Evolutionary conservation across 2,329 filamentous ascomycete genomes (phyloP), one percentile per base, ranked within the genome.

Genomic region (Cladophialophora carrionii): DNA sequence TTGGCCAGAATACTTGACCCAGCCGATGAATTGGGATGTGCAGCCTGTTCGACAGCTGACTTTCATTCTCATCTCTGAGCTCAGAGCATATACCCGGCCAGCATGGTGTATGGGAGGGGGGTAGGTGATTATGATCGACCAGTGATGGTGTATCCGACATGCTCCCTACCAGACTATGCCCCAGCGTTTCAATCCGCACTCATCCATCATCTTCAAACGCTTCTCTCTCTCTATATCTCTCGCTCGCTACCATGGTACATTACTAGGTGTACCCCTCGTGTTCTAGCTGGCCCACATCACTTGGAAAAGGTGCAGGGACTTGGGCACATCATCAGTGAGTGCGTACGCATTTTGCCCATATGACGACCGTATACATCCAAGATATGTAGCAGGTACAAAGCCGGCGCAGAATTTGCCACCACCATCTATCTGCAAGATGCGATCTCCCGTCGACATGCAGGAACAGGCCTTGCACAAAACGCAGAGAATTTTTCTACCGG

Each of bases 391-490:
- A 41, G 48, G 57, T 37, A 52, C 57, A 52, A 51, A 14, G 46
- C 12, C 9, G 22, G 8, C 10, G 10, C 31, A 32, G 17, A 17
- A 52, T 53, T 53, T 53, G 57, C 57, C 57, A 60, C 57, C 31
- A 54, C 26, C 26, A 54, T 34, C 52, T 31, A 54, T 34, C 52
- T 31, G 52, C 26, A 31, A 24, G 29, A 54, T 54, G 52, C 24
- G 26, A 54, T 54, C 29, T 54, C 17, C 22, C 52, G 8, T 54
- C 46, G 46, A 46, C 37, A 60, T 60, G 57, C 57, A 60, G 57
- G 57, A 60, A 60, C 57, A 51, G 48, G 57, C 57, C 57, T 60
- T 53, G 57, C 31, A 22, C 43, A 20, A 14, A 26, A 37, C 17
- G 46, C 32, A 51, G 46, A 8, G 24, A 49, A 3, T 17, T 49